Percentiles rank a stretch among this genome's conserved stretches.
These are phyloP conservation scores for Senna siamea DNA, from an alignment of 306 rosid genomes.

Conservation along the genomic window DNA sequence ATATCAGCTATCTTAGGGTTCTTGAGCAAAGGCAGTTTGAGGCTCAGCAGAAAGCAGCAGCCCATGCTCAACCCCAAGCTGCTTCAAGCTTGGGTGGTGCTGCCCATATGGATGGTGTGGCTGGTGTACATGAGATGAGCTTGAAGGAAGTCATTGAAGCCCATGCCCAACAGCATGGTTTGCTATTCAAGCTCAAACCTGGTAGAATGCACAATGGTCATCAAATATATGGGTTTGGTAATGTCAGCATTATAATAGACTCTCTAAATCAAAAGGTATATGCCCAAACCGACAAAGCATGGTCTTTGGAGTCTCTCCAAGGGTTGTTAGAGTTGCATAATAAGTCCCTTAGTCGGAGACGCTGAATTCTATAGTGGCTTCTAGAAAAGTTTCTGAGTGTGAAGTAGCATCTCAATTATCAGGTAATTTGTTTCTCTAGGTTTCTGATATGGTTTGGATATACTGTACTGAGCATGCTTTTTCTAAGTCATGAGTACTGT, in stretches of 20 bases:
- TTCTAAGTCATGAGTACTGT: background rate
- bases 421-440: slow-evolving; percentile 34
- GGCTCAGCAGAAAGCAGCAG: slow-evolving; percentile 85
- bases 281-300: slow-evolving; percentile 72
- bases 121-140: slow-evolving; percentile 64
- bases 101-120: slow-evolving; percentile 56
- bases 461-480: slow-evolving; percentile 3
- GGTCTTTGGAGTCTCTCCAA: slow-evolving; percentile 77
- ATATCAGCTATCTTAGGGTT: slow-evolving; percentile 69
- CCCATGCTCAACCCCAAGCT: slow-evolving; percentile 67
- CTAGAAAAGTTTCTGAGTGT: background rate
- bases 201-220: slow-evolving; percentile 81
- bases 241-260: slow-evolving; percentile 73
- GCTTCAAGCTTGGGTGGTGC: slow-evolving; percentile 60
- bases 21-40: slow-evolving; percentile 92
- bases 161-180: slow-evolving; percentile 73
- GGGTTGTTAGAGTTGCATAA: slow-evolving; percentile 73
- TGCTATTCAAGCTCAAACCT: slow-evolving; percentile 77
- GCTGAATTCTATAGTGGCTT: slow-evolving; percentile 35
- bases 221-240: slow-evolving; percentile 85
- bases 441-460: background rate
- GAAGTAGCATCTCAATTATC: slow-evolving; percentile 32
- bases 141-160: slow-evolving; percentile 85
- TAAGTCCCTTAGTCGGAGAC: slow-evolving; percentile 50
- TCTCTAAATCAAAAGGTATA: slow-evolving; percentile 66